Base-by-base conservation (phyloP, 306 rosid species). In the Spatholobus suberectus region DNA sequence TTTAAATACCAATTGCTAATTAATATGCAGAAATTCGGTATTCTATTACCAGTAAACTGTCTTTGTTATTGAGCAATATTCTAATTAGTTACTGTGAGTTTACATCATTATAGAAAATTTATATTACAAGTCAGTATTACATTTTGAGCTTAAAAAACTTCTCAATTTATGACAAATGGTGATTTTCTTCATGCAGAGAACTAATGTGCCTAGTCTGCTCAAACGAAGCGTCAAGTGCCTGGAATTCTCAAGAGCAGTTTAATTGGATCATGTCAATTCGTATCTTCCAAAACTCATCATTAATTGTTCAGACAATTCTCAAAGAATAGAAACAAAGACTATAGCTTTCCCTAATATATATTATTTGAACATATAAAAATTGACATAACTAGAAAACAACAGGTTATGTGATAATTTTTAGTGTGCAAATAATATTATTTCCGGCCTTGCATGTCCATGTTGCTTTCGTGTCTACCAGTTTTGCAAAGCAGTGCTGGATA, bases 181-280 rank as follows among this genome's bases (percentile, higher is more conserved):
- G 18, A 15, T 38, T 44, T 62, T n/a, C 52, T 77, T 24, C 11
- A 8, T 71, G 80, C 40, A 72, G 86, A 5, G 20, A 70, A 11
- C 0, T 58, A 11, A n/a, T 12, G 58, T 26, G 76, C 41, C 67
- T 3, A 0, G 65, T 37, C n/a, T 49, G 32, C 47, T 15, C 1
- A 26, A 35, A 35, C 8, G 5, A 73, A 58, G 82, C 14, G 44
- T 14, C 26, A 14, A 55, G 17, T 11, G 3, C 8, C 6, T 4
- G 62, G 54, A 18, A 17, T 15, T 24, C 5, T 7, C 21, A 17
- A 24, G 2, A 27, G 7, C 15, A 4, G 23, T 14, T 41, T 37
- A 15, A 38, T 54, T 4, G 58, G 17, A 57, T 38, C 24, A 23
- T 5, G 37, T 29, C 51, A 70, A 14, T 6, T 18, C 8, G 4